Conservation (phyloP, 441 rosid genomes). For the Euphorbia celastroides region DNA sequence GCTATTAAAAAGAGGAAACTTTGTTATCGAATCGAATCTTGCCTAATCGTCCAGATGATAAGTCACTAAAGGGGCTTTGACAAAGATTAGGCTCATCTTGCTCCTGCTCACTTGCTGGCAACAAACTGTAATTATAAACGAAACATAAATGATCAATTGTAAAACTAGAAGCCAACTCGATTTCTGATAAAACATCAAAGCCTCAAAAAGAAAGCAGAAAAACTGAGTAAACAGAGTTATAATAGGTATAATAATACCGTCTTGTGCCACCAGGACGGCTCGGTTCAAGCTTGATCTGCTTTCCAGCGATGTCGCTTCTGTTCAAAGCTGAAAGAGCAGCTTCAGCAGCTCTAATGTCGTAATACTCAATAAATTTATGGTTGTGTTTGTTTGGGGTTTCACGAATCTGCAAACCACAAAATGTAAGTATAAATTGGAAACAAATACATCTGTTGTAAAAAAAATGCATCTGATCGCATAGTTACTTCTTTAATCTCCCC, state of each 20-base stretch:
- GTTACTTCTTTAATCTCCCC: conserved; percentile 59
- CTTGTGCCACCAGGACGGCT: conserved; percentile 34
- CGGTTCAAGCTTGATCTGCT: conserved; percentile 52
- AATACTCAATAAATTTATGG: conserved; percentile 47
- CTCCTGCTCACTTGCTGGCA: conserved; percentile 42
- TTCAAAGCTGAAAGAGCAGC: conserved; percentile 48
- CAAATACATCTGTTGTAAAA: not conserved
- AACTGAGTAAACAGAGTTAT: conserved; percentile 4
- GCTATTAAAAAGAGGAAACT: conserved; percentile 11
- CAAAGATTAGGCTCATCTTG: conserved; percentile 44
- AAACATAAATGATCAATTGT: no score
- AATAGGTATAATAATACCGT: conserved; percentile 23
- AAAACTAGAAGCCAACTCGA: conserved; percentile 4
- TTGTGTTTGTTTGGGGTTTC: conserved; percentile 38
- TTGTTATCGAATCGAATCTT: conserved; percentile 22
- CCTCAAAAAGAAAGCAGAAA: conserved; percentile 11
- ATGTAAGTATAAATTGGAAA: not conserved
- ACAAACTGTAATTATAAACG: conserved; percentile 37
- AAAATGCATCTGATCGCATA: conserved; percentile 15
- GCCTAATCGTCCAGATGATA: conserved; percentile 52
- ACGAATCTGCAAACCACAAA: conserved; percentile 36
- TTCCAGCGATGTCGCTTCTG: conserved; percentile 47
- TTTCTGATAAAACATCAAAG: conserved; percentile 2
- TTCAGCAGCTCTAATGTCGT: conserved; percentile 58
- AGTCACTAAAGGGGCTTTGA: conserved; percentile 44